Evolutionary conservation across 1,139 yeast species (phyloP), one percentile per base, ranked within the genome.

Genomic region (Candida neerlandica): DNA sequence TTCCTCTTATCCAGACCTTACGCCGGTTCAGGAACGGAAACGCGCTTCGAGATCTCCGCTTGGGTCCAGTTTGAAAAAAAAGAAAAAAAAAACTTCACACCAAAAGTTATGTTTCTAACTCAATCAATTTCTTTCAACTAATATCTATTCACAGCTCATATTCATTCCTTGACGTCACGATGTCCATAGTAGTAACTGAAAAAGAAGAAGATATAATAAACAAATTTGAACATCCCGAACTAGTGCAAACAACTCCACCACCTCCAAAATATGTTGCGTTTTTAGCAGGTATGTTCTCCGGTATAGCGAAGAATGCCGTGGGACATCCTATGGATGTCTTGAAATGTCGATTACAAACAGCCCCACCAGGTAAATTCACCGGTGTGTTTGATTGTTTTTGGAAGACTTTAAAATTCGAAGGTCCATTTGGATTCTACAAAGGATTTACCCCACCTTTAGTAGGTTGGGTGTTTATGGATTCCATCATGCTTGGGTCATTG

Each of bases 311-410:
- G 65, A 87, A 90, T 59, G 83, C 86, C 0, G 97, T 91, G 15
- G 97, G 97, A 1, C 97, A 91, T 65, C 97, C 97, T 5, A 90
- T 91, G 59, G 97, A 91, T 63, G 89, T 96, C 1, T 83, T 91
- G 57, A 91, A 91, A 63, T 96, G 90, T 23, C 74, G 97, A 46
- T 73, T 91, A 42, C 97, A 91, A 62, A 90, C 97, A 0, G 87
- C 95, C 1, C 81, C 84, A 18, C 59, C 60, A 42, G 89, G 90
- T 0, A 71, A 84, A 47, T 90, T 89, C 71, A 83, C 74, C 47
- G 96, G 96, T 1, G 96, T 96, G 0, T 62, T 88, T 60, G 96
- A 90, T 63, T 89, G 96, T 66, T 84, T 88, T 2, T 60, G 76
- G 61, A 84, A 87, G 63, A 90, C 97, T 0, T 61, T 88, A 21